Conservation (phyloP, 768 basidiomycete species). For the Boletus rubescentipes region DNA sequence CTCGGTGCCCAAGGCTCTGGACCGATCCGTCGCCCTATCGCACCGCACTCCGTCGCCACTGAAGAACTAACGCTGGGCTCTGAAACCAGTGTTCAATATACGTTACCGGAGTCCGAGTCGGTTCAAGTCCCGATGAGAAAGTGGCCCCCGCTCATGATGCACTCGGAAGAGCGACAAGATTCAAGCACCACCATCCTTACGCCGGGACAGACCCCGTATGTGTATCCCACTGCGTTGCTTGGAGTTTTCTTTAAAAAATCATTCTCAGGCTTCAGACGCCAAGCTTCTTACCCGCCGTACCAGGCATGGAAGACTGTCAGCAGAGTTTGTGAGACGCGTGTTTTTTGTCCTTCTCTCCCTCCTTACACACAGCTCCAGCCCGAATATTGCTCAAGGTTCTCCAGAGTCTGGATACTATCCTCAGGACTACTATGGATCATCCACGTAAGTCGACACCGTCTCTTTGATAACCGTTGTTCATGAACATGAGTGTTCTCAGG, state of each 20-base stretch:
- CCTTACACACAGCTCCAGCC: conserved; percentile 12
- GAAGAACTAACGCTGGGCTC: conserved; percentile 7
- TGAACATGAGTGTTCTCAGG: not conserved
- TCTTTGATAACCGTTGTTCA: conserved; percentile 1
- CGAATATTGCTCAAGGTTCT: conserved; percentile 1
- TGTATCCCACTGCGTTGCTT: not conserved
- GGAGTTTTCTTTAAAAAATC: not conserved
- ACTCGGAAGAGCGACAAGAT: conserved; percentile 6
- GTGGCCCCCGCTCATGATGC: not conserved
- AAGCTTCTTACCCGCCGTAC: not conserved
- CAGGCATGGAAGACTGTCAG: conserved; percentile 3
- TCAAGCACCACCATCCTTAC: not conserved
- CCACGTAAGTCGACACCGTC: conserved; percentile 13
- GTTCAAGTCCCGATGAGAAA: not conserved
- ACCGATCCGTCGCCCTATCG: not conserved
- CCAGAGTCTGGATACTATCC: conserved; percentile 1
- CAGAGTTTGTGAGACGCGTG: conserved; percentile 16
- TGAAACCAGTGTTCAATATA: not conserved
- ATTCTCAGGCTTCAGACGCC: conserved; percentile 6
- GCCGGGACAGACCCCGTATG: conserved; percentile 13
- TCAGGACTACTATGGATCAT: conserved; percentile 7
- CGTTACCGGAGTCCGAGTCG: conserved; percentile 6
- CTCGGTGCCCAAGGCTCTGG: conserved; percentile 9
- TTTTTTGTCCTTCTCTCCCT: not conserved
- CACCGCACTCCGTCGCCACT: conserved; percentile 1